These are phyloP conservation scores for Salix purpurea DNA, from an alignment of 345 rosid genomes.

Conservation along the genomic window DNA sequence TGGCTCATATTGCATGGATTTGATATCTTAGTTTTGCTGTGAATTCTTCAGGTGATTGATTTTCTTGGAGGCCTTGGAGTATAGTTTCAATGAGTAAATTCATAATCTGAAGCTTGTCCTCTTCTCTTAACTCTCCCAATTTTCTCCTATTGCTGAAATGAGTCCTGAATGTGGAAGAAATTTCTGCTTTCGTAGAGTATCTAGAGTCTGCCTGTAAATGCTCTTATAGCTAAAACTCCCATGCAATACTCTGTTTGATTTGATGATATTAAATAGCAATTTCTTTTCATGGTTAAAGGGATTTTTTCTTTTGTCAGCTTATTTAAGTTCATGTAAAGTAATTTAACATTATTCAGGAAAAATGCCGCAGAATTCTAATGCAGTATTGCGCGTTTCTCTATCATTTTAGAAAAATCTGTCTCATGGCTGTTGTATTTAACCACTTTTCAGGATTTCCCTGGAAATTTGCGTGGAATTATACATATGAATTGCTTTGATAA, in stretches of 20 bases:
- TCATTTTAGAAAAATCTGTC: neutral
- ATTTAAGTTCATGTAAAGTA: neutral
- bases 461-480: neutral
- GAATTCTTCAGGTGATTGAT: neutral
- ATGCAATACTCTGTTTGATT: neutral
- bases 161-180: neutral
- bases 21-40: neutral
- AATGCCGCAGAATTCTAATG: neutral
- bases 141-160: neutral
- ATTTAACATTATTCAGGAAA: neutral
- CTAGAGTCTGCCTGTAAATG: neutral
- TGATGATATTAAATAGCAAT: neutral
- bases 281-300: neutral
- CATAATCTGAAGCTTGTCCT: neutral
- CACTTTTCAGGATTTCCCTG: neutral
- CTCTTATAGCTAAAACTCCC: neutral
- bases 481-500: neutral
- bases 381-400: neutral
- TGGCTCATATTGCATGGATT: neutral
- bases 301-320: neutral
- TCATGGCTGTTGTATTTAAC: neutral
- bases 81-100: neutral
- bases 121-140: neutral
- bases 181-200: neutral
- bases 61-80: neutral